Evolutionary conservation across 495 filamentous ascomycete species (phyloP).

Genomic region (Cercophora samala): DNA sequence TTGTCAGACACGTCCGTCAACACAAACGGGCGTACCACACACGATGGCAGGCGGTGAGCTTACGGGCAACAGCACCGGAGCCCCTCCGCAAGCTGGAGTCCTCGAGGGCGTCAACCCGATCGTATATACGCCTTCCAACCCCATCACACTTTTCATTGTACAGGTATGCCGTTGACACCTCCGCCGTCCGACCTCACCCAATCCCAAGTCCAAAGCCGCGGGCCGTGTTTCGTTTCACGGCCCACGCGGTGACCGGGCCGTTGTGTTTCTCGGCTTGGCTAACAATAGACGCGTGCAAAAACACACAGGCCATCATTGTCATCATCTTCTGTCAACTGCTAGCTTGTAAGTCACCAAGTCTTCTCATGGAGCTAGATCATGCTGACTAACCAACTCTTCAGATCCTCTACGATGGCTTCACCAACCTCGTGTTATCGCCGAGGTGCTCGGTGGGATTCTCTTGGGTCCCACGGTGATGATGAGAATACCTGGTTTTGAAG

Average conservation of each 20-base stretch:
- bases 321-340: conserved; percentile 84
- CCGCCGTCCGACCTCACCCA: conserved; percentile 10
- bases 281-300: conserved; percentile 27
- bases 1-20: not conserved
- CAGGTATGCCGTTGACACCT: conserved; percentile 55
- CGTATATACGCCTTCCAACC: conserved; percentile 69
- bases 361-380: not conserved
- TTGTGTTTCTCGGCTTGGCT: conserved; percentile 14
- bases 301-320: conserved; percentile 72
- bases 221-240: conserved; percentile 10
- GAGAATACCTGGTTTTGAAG: conserved; percentile 74
- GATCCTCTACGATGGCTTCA: conserved; percentile 77
- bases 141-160: conserved; percentile 92
- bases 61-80: conserved; percentile 17
- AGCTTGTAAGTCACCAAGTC: conserved; percentile 33
- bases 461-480: conserved; percentile 86
- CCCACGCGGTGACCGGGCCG: conserved; percentile 4
- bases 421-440: conserved; percentile 91
- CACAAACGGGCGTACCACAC: not conserved
- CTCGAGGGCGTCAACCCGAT: conserved; percentile 63
- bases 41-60: conserved; percentile 18
- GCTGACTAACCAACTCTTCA: conserved; percentile 15
- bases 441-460: conserved; percentile 90
- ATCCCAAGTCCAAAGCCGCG: conserved; percentile 5
- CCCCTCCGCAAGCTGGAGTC: conserved; percentile 33